Base-by-base conservation (phyloP, 2,329 filamentous ascomycete genomes). In the Alternaria sp. region DNA sequence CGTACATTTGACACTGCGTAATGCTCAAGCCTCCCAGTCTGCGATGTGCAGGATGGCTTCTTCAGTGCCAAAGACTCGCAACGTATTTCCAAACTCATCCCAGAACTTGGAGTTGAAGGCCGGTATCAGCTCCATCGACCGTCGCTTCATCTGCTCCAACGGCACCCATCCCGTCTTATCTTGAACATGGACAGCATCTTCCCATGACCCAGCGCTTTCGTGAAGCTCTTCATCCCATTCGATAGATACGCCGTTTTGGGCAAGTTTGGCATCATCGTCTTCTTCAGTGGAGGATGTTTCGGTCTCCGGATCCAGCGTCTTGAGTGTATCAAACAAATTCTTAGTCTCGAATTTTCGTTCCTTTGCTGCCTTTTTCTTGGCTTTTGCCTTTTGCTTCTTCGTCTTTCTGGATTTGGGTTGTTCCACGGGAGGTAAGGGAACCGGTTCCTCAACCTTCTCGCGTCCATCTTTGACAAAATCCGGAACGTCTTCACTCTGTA, bases 41-140 rank as follows among this genome's bases (percentile, higher is more conserved):
- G 66, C 68, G 28, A 76, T 66, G 43, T 64, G 68, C 27, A 76
- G 57, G 5, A 75, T 67, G 10, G 63, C 80, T 72, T 90, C 87
- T 48, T 81, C 69, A 0, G 86, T 89, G 3, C 87, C 87, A 77
- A 88, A 89, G 1, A 88, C 83, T 40, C 87, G 79, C 57, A 89
- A 71, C 64, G 83, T 86, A 66, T 89, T 89, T 1, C 85, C 85
- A 71, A 88, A 88, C 10, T 83, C 73, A 4, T 76, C 68, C 87
- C 87, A 90, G 69, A 89, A 89, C 16, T 79, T 74, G 5, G 79
- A 80, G 1, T 80, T 79, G 59, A 85, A 84, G 2, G 78, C 72
- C 8, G 87, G 87, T 62, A 90, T 85, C 46, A 85, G 70, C 43
- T 81, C 73, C 62, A 81, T 81, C 8, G 76, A 57, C 14, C 59